Base-by-base conservation (phyloP, 2,329 filamentous ascomycete species). In the Colletotrichum sp. region DNA sequence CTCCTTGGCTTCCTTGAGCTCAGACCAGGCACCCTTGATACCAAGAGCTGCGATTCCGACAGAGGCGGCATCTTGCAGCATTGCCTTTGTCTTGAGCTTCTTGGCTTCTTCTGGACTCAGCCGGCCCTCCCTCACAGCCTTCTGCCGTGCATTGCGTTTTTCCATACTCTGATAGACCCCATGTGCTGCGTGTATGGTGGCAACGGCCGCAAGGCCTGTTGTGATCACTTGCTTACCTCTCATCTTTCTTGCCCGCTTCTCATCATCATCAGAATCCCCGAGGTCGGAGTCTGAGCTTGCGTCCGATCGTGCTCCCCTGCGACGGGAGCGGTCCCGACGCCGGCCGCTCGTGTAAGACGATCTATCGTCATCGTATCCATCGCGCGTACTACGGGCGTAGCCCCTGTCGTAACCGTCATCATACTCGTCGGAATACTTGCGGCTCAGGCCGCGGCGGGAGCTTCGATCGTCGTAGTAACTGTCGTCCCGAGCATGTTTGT, bases 181-280 rank as follows among this genome's bases (percentile, higher is more conserved):
- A 80, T 92, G 88, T 79, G 89, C 90, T 78, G 90, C 90, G 82
- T 92, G 90, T 79, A 92, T 91, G 79, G 90, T 92, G 81, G 90
- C 90, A 77, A 91, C 89, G 68, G 89, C 86, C 70, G 90, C 90
- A 72, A 92, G 84, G 63, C 89, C 90, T 9, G 89, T 88, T 70
- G 89, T 91, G 73, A 92, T 78, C 76, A 91, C 79, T 86, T 91
- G 90, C 88, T 92, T 92, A 90, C 90, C 90, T 90, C 86, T 89
- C 86, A 92, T 90, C 82, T 90, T 91, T 82, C 86, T 89, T 48
- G 86, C 86, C 77, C 85, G 85, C 82, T 87, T 90, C 81, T 88
- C 86, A 78, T 92, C 90, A 26, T 90, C 89, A 22, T 90, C 88
- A 77, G 90, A 92, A 83, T 92, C 89, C 66, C 90, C 90, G 65